Conservation (phyloP, 2,329 filamentous ascomycete species). For the Cladobotryum protrusum region DNA sequence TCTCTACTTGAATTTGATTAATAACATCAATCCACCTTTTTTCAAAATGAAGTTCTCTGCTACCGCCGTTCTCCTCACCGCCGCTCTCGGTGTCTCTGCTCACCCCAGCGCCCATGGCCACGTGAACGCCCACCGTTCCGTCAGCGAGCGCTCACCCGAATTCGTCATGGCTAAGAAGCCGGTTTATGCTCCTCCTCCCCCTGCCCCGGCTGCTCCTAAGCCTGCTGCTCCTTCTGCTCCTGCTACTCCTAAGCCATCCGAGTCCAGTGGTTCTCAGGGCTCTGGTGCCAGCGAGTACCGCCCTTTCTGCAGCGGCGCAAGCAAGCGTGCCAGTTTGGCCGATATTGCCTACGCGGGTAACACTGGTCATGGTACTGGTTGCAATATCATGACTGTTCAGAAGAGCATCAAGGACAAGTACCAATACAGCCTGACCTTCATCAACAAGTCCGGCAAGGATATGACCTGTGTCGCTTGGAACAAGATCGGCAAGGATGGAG, state of each 20-base stretch:
- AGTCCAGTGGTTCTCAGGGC: slow-evolving; percentile 9
- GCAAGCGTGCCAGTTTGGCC: slow-evolving; percentile 41
- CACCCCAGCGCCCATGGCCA: slow-evolving; percentile 35
- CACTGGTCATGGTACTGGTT: slow-evolving; percentile 38
- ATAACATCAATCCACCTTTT: not conserved
- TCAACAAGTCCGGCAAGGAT: slow-evolving; percentile 29
- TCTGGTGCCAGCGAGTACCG: slow-evolving; percentile 18
- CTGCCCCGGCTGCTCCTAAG: slow-evolving; percentile 10
- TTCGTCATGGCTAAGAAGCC: slow-evolving; percentile 32
- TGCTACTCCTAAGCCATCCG: slow-evolving; percentile 6
- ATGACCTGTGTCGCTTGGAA: slow-evolving; percentile 41
- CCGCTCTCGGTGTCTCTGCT: slow-evolving; percentile 36
- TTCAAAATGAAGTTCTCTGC: slow-evolving; percentile 37
- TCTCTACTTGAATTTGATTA: not conserved
- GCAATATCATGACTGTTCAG: slow-evolving; percentile 45
- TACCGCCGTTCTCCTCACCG: slow-evolving; percentile 30
- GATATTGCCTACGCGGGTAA: slow-evolving; percentile 45
- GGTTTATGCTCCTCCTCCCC: slow-evolving; percentile 13
- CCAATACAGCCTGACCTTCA: slow-evolving; percentile 38
- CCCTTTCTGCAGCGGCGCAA: slow-evolving; percentile 31
- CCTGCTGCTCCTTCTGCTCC: slow-evolving; percentile 12
- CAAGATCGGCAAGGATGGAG: slow-evolving; percentile 43
- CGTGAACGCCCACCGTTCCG: slow-evolving; percentile 27
- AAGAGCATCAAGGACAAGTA: slow-evolving; percentile 32
- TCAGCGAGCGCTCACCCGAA: slow-evolving; percentile 24